Percentiles rank a stretch among this genome's conserved stretches.
phyloP scores from a whole-genome alignment of 345 rosid genomes.

The Hevea brasiliensis region DNA sequence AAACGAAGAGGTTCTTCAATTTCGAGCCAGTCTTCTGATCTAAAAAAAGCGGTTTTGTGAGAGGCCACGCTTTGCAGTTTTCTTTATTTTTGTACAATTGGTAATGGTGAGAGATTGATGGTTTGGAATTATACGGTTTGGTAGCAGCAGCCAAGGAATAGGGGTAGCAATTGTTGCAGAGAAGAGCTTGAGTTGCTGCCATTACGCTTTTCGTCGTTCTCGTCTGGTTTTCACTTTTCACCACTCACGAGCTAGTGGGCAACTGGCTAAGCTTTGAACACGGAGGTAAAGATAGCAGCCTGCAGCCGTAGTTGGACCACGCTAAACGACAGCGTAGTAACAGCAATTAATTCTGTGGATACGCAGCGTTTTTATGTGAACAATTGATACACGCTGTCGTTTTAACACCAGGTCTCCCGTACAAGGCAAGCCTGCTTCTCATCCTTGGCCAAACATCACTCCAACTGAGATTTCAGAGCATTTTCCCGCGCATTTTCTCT shows the following conservation, averaged over 20 bases:
- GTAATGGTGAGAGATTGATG: not conserved
- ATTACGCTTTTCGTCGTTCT: not conserved
- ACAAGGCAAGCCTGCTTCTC: not conserved
- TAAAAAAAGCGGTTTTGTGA: not conserved
- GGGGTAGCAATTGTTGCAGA: slow-evolving; percentile 20
- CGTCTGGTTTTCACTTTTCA: too few species aligned
- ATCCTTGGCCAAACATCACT: not conserved
- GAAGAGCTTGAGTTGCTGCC: slow-evolving; percentile 17
- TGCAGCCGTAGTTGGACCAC: too few species aligned
- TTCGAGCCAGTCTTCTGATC: slow-evolving; percentile 14
- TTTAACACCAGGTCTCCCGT: not conserved
- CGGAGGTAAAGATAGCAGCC: too few species aligned
- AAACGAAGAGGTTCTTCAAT: slow-evolving; percentile 20
- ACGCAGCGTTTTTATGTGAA: too few species aligned
- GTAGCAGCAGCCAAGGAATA: not conserved
- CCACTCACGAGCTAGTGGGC: slow-evolving; percentile 11
- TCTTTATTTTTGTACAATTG: slow-evolving; percentile 4
- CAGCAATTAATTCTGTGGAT: not conserved
- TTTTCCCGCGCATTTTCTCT: slow-evolving; percentile 62
- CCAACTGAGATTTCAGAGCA: not conserved
- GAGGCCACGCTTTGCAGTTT: slow-evolving; percentile 25
- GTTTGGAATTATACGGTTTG: slow-evolving; percentile 12
- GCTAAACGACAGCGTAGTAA: not conserved
- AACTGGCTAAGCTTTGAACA: slow-evolving; percentile 11
- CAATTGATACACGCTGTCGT: slow-evolving; percentile 1